These are phyloP conservation scores for Termitomyces bulborhizus DNA, from an alignment of 768 basidiomycete species.

Conservation along the genomic window DNA sequence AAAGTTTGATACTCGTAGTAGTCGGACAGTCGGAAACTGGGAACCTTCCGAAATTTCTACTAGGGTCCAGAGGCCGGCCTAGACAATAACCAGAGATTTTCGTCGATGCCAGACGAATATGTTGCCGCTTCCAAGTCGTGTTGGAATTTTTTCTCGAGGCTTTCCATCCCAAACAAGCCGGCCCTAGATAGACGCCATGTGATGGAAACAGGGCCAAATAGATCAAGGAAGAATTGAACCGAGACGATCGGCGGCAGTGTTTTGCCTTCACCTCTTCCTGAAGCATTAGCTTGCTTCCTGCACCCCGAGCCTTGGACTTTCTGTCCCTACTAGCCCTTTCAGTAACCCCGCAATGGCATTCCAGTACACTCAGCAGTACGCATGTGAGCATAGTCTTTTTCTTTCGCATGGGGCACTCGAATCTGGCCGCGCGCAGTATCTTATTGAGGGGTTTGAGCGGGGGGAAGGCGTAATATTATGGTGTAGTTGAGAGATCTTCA, in stretches of 20 bases:
- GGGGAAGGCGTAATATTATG: neutral
- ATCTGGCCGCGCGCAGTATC: constrained; percentile 4
- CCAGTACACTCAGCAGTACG: constrained; percentile 75
- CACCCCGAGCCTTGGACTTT: constrained; percentile 23
- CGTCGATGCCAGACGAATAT: neutral
- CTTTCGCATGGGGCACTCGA: constrained; percentile 7
- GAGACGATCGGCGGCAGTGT: neutral
- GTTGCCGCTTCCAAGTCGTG: neutral
- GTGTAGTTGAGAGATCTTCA: neutral
- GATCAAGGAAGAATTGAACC: neutral
- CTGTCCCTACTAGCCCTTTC: constrained; percentile 22
- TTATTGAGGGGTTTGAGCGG: neutral
- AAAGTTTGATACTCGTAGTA: neutral
- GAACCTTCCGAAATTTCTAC: neutral
- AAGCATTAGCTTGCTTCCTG: constrained; percentile 83
- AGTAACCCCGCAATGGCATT: constrained; percentile 53
- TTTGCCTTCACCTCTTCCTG: constrained; percentile 25
- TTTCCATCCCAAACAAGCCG: neutral
- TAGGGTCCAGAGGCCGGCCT: no score
- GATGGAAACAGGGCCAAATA: constrained; percentile 12
- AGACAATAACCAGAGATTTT: neutral
- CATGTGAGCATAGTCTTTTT: constrained; percentile 50
- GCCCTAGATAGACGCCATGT: neutral
- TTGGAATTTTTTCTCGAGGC: neutral
- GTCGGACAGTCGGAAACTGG: neutral